A percentile compares a stretch with the other conserved stretches of the same genome.
These are phyloP conservation scores for Nitzschia putrida DNA, from an alignment of 108 stramenopile genomes.

Conservation along the genomic window DNA sequence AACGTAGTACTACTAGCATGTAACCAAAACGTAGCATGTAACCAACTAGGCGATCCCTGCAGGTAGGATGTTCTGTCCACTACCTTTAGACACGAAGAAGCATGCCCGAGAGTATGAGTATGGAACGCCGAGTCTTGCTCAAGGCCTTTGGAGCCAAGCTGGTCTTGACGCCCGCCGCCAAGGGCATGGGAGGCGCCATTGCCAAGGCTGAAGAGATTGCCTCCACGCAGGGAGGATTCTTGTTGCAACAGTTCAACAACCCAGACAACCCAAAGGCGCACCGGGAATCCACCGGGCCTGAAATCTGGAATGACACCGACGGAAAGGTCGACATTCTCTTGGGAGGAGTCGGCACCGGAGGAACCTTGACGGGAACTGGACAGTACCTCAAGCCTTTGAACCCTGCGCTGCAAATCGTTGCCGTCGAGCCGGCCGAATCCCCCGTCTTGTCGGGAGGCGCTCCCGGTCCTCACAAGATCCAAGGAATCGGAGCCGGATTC, in stretches of 20 bases:
- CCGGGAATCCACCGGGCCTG: conserved; percentile 79
- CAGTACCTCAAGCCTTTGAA: too few relatives aligned
- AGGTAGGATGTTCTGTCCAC: too few relatives aligned
- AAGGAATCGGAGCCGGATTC: conserved; percentile 67
- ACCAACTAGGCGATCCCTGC: too few relatives aligned
- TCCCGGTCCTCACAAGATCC: conserved; percentile 70
- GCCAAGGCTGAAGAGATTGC: conserved; percentile 75
- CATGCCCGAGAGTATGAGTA: conserved; percentile 88
- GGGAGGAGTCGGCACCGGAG: conserved; percentile 75
- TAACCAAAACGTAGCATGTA: too few relatives aligned
- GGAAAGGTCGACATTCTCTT: conserved; percentile 65
- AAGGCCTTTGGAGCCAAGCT: conserved; percentile 61
- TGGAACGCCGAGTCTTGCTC: conserved; percentile 73
- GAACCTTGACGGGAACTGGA: too few relatives aligned
- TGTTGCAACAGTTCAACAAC: conserved; percentile 80
- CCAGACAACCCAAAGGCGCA: conserved; percentile 74
- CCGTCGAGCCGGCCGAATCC: conserved; percentile 64
- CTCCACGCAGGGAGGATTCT: conserved; percentile 44
- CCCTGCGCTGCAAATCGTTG: conserved; percentile 46
- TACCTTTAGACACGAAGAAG: too few relatives aligned
- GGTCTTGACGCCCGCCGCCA: conserved; percentile 74
- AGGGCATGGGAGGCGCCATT: conserved; percentile 60
- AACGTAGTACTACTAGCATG: too few relatives aligned
- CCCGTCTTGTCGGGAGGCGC: conserved; percentile 52
- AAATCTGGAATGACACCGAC: conserved; percentile 74